Percentiles rank a stretch among this genome's conserved stretches.
Conservation (phyloP, 2,329 filamentous ascomycete species). For the Furcasterigmium sp. region DNA sequence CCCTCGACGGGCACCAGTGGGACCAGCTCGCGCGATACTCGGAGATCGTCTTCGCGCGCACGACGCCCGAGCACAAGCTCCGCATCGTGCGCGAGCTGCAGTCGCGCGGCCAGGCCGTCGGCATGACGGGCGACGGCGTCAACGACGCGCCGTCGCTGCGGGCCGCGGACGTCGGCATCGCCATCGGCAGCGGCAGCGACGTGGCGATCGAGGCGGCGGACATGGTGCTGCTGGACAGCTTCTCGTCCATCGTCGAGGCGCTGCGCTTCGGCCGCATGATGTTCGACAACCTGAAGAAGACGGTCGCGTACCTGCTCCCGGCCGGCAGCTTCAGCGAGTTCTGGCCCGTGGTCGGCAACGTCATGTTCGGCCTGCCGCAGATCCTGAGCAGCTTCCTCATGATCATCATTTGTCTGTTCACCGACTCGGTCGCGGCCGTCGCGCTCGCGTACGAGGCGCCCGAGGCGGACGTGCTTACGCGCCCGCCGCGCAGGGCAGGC, state of each 20-base stretch:
- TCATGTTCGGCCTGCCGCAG: constrained; percentile 67
- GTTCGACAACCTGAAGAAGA: constrained; percentile 79
- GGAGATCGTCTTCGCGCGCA: constrained; percentile 72
- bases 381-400: constrained; percentile 70
- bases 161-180: constrained; percentile 77
- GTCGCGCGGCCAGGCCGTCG: constrained; percentile 59
- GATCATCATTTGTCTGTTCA: constrained; percentile 68
- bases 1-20: constrained; percentile 65
- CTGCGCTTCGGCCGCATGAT: constrained; percentile 68
- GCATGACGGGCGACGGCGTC: constrained; percentile 83
- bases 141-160: constrained; percentile 81
- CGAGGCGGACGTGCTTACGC: constrained; percentile 68
- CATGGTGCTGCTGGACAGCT: constrained; percentile 75
- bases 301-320: constrained; percentile 67
- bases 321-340: constrained; percentile 73
- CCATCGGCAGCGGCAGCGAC: constrained; percentile 75
- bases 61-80: constrained; percentile 74
- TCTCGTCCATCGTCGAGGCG: constrained; percentile 66
- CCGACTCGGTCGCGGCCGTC: constrained; percentile 69
- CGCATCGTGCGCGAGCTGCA: constrained; percentile 75
- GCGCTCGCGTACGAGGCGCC: constrained; percentile 72
- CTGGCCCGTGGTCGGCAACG: constrained; percentile 69
- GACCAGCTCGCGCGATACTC: constrained; percentile 57
- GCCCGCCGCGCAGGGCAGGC: constrained; percentile 62
- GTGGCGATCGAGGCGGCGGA: constrained; percentile 77